Conservation (phyloP, 73 alveolate species). For the Tetrahymena borealis region DNA sequence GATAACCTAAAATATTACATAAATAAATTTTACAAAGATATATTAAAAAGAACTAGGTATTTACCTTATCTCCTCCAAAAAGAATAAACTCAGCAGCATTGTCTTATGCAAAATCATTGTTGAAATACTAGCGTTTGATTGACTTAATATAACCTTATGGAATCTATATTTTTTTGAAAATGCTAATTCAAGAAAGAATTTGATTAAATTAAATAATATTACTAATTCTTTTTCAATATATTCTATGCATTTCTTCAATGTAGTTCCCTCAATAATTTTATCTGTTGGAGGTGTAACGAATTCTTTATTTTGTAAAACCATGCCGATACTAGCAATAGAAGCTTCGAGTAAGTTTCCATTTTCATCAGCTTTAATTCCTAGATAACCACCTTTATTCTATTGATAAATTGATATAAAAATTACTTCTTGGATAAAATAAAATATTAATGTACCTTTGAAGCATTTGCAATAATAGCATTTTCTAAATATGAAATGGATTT, state of each 20-base stretch:
- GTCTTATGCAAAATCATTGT: neutral
- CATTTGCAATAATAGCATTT: neutral
- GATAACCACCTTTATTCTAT: slow-evolving; percentile 48
- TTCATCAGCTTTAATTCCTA: slow-evolving; percentile 39
- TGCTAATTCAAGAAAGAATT: neutral
- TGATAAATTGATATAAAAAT: neutral
- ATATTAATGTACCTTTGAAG: neutral
- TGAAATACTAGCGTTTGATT: neutral
- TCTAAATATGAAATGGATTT: neutral
- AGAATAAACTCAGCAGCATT: neutral
- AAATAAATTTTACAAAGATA: neutral
- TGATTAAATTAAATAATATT: neutral
- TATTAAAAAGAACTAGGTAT: neutral
- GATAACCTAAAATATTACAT: neutral
- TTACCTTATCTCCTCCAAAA: neutral
- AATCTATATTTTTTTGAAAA: neutral
- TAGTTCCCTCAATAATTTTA: slow-evolving; percentile 44
- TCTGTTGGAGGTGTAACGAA: slow-evolving; percentile 47
- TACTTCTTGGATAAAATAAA: too few species aligned
- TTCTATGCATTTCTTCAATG: slow-evolving; percentile 12
- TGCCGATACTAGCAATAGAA: slow-evolving; percentile 50
- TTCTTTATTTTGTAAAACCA: slow-evolving; percentile 24
- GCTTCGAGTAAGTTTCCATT: slow-evolving; percentile 50
- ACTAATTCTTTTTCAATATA: neutral
- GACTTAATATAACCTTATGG: neutral